Evolutionary conservation across 805 yeast genomes (phyloP), one percentile per base, ranked within the genome.

Genomic region (Starmerella vaccinii): DNA sequence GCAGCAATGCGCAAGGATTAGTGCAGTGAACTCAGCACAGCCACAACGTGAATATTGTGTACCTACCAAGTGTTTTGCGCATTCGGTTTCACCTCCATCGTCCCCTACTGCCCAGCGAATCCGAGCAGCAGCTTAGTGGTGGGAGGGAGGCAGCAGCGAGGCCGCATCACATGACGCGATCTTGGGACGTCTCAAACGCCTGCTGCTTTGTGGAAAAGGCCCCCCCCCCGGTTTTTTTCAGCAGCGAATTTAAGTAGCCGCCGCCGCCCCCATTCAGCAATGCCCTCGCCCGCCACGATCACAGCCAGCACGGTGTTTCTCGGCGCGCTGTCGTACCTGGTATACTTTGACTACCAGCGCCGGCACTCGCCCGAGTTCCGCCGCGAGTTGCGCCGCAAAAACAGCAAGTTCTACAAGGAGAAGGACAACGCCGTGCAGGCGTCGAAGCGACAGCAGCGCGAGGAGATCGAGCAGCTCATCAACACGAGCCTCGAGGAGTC

Each of bases 281-380:
- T 65, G 69, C 64, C 68, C n/a, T 63, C 68, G 24, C 61, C 66
- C 19, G 42, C 64, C 22, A 43, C 62, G 32, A 57, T 64, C 46
- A 60, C 68, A 15, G 54, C 65, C 35, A 55, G 65, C 23, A 62
- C 59, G 24, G 53, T 62, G 38, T 61, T 63, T 19, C 59, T 54
- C 24, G 55, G 65, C 37, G 68, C 65, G 34, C 68, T 68, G 21
- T 59, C 69, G 16, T 90, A 92, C 70, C 85, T 90, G 50, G 71
- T 79, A 34, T 92, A 86, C 72, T 94, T 94, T 64, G 99, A 92
- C 71, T 84, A 88, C 74, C 76, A 76, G 69, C 86, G 98, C 71
- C 84, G 97, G 71, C 74, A 75, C 68, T 79, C 83, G 51, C 68
- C 84, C 19, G 84, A 78, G 51, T 94, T 92, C 76, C 84, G 98